Evolutionary conservation across 257 asterid species (phyloP).

Genomic region (Solanum chmielewskii): DNA sequence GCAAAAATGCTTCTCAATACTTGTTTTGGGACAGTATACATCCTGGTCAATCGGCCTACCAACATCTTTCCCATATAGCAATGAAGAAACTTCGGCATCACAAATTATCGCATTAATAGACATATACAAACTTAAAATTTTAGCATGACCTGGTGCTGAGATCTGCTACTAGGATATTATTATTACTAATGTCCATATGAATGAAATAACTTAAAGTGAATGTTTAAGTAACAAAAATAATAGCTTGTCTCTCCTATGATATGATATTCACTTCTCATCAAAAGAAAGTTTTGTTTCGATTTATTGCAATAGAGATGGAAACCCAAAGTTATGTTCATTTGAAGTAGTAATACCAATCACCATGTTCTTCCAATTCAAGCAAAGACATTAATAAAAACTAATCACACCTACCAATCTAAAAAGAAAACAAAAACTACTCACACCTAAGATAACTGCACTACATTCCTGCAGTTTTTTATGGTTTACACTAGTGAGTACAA

Average conservation of each 20-base stretch:
- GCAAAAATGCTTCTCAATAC: constrained; percentile 25
- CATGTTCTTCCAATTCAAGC: neutral
- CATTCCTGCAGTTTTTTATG: neutral
- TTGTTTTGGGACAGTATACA: constrained; percentile 68
- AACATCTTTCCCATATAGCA: constrained; percentile 14
- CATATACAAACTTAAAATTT: neutral
- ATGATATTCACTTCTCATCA: neutral
- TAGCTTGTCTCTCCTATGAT: neutral
- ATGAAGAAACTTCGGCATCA: constrained; percentile 10
- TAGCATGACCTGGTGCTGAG: neutral
- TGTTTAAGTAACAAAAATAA: neutral
- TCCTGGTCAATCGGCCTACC: constrained; percentile 48
- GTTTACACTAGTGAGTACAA: neutral
- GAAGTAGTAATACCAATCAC: neutral
- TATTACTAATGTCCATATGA: neutral
- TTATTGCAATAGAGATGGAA: neutral
- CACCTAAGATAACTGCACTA: neutral
- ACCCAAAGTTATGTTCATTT: neutral
- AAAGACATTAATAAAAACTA: neutral
- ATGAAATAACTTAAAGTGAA: neutral
- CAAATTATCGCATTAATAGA: neutral
- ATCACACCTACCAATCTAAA: neutral
- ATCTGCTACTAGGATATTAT: neutral
- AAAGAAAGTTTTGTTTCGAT: neutral
- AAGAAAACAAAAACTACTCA: neutral